Conservation (phyloP, 495 filamentous ascomycete species). For the Tuber indicum region DNA sequence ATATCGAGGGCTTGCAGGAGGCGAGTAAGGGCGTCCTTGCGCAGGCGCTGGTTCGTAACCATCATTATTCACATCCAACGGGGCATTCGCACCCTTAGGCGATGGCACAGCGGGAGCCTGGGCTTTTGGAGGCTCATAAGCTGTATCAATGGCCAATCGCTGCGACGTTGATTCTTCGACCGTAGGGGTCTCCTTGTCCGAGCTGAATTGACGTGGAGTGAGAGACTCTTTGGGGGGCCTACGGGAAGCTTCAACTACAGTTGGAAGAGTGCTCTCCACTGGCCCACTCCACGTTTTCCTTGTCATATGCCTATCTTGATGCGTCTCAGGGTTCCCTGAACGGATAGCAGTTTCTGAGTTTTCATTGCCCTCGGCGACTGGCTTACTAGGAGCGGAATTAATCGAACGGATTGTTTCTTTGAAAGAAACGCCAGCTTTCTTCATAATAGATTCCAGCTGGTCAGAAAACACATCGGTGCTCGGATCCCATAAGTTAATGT, state of each 20-base stretch:
- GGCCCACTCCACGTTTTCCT: neutral
- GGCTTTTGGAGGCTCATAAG: neutral
- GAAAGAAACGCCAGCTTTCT: slow-evolving; percentile 26
- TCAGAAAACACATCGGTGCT: neutral
- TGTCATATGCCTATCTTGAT: neutral
- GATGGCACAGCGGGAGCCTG: slow-evolving; percentile 22
- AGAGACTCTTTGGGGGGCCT: slow-evolving; percentile 17
- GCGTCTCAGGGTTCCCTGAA: slow-evolving; percentile 11
- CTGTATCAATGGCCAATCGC: neutral
- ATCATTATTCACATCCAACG: slow-evolving; percentile 7
- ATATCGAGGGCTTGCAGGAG: slow-evolving; percentile 31
- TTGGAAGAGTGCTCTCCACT: neutral
- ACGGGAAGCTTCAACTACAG: slow-evolving; percentile 26
- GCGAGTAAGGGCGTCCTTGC: slow-evolving; percentile 28
- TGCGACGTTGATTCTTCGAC: neutral
- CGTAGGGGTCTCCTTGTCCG: neutral
- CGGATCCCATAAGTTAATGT: slow-evolving; percentile 15
- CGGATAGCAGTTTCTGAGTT: neutral
- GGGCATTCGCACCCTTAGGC: slow-evolving; percentile 23
- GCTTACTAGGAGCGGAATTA: slow-evolving; percentile 9
- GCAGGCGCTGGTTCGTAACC: neutral
- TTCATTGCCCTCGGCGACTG: slow-evolving; percentile 19
- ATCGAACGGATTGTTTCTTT: slow-evolving; percentile 13
- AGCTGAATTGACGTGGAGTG: neutral
- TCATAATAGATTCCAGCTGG: slow-evolving; percentile 28